phyloP scores from a whole-genome alignment of 2,329 filamentous ascomycete species.

The Fusarium redolens region DNA sequence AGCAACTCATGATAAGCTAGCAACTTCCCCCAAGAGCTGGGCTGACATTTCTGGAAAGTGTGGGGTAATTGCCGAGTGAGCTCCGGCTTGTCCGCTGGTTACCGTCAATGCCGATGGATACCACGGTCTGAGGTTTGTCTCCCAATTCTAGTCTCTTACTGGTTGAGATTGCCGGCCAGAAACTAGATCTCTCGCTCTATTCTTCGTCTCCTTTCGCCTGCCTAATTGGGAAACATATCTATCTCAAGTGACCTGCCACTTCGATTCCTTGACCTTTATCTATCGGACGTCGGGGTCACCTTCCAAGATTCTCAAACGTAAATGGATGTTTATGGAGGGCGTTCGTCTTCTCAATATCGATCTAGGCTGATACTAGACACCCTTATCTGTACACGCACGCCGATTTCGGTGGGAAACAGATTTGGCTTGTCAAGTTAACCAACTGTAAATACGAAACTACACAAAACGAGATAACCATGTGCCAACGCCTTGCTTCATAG shows the following conservation, averaged over 20 bases:
- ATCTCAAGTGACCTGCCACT: slow-evolving; percentile 14
- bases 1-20: slow-evolving; percentile 36
- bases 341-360: not conserved
- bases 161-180: slow-evolving; percentile 20
- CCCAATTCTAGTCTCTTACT: slow-evolving; percentile 30
- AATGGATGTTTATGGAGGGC: slow-evolving; percentile 7
- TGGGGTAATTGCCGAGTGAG: slow-evolving; percentile 38
- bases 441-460: not conserved
- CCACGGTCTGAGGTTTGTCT: slow-evolving; percentile 28
- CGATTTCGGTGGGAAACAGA: slow-evolving; percentile 14
- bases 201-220: slow-evolving; percentile 33
- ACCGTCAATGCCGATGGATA: slow-evolving; percentile 40
- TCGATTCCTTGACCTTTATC: not conserved
- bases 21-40: not conserved
- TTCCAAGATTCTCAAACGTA: not conserved
- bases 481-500: slow-evolving; percentile 29
- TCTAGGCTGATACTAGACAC: not conserved
- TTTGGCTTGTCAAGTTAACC: not conserved
- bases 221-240: slow-evolving; percentile 28
- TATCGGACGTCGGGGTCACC: slow-evolving; percentile 10
- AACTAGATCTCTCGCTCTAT: slow-evolving; percentile 10
- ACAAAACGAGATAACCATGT: slow-evolving; percentile 23
- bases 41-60: slow-evolving; percentile 28
- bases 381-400: not conserved
- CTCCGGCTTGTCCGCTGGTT: slow-evolving; percentile 31